Conservation (phyloP, 345 rosid genomes). For the Arabis hirsuta region DNA sequence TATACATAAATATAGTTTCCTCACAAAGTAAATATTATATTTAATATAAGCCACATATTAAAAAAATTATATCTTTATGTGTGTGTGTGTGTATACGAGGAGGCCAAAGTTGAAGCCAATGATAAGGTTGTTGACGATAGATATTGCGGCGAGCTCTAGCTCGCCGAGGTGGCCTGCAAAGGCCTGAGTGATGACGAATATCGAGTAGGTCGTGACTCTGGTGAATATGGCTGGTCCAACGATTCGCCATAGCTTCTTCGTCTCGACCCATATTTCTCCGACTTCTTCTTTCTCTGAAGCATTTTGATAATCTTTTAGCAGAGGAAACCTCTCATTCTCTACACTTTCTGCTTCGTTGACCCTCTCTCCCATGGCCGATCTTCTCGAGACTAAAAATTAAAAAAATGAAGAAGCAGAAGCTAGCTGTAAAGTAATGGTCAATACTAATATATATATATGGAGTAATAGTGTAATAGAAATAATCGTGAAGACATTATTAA, state of each 20-base stretch:
- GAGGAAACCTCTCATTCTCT: neutral
- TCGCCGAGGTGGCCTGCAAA: slow-evolving; percentile 14
- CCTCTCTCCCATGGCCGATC: neutral
- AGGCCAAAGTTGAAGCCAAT: slow-evolving; percentile 62
- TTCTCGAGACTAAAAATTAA: neutral
- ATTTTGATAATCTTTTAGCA: neutral
- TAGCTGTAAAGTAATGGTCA: no score
- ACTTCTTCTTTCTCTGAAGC: neutral
- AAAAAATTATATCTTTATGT: neutral
- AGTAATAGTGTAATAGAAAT: no score
- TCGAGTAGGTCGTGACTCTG: slow-evolving; percentile 47
- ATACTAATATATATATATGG: neutral
- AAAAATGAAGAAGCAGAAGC: neutral
- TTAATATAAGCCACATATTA: neutral
- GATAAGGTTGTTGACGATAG: neutral
- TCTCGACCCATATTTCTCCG: slow-evolving; percentile 46
- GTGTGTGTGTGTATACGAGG: slow-evolving; percentile 46
- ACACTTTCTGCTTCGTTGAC: neutral
- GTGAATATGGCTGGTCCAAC: slow-evolving; percentile 59
- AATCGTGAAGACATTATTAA: no score
- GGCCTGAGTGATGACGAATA: slow-evolving; percentile 37
- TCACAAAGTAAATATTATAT: neutral
- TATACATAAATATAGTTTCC: neutral
- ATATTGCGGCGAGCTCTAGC: neutral
- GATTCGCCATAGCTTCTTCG: slow-evolving; percentile 56